Conservation (phyloP, 305 asterid genomes). For the Plantago coronopus region DNA sequence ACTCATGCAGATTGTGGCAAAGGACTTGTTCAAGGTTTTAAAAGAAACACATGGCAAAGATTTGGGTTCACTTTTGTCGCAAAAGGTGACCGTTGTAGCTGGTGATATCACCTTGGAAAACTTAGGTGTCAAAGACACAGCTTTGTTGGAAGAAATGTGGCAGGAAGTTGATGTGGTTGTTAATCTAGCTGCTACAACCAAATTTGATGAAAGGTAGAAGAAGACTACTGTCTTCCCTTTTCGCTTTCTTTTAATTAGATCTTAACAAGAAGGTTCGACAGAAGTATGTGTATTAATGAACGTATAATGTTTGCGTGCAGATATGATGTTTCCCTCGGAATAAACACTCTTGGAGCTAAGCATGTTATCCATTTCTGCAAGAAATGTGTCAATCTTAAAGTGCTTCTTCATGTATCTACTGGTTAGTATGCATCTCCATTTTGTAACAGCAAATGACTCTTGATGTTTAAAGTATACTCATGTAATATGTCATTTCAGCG, state of each 20-base stretch:
- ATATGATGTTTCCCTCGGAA: slow-evolving; percentile 41
- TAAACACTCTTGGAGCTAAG: slow-evolving; percentile 45
- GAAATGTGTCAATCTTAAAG: slow-evolving; percentile 37
- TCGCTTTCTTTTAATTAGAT: neutral
- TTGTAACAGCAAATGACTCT: neutral
- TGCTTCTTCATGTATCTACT: slow-evolving; percentile 51
- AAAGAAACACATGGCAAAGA: slow-evolving; percentile 49
- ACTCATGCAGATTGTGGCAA: slow-evolving; percentile 42
- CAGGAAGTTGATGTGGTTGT: slow-evolving; percentile 39
- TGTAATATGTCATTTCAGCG: neutral
- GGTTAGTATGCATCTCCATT: slow-evolving; percentile 26
- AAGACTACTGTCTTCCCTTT: too few species aligned
- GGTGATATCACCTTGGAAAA: slow-evolving; percentile 56
- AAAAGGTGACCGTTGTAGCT: slow-evolving; percentile 40
- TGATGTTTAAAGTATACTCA: neutral
- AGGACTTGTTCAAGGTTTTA: slow-evolving; percentile 58
- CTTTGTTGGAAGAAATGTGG: slow-evolving; percentile 43
- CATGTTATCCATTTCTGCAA: slow-evolving; percentile 44
- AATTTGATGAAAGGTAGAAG: slow-evolving; percentile 50
- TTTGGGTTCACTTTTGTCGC: slow-evolving; percentile 29
- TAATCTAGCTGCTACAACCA: slow-evolving; percentile 52
- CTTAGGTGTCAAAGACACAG: slow-evolving; percentile 45
- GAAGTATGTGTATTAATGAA: neutral
- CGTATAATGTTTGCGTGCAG: slow-evolving; percentile 24
- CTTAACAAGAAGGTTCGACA: neutral